Evolutionary conservation across 352 stramenopile genomes (phyloP).

Genomic region (Globisporangium nagaii): DNA sequence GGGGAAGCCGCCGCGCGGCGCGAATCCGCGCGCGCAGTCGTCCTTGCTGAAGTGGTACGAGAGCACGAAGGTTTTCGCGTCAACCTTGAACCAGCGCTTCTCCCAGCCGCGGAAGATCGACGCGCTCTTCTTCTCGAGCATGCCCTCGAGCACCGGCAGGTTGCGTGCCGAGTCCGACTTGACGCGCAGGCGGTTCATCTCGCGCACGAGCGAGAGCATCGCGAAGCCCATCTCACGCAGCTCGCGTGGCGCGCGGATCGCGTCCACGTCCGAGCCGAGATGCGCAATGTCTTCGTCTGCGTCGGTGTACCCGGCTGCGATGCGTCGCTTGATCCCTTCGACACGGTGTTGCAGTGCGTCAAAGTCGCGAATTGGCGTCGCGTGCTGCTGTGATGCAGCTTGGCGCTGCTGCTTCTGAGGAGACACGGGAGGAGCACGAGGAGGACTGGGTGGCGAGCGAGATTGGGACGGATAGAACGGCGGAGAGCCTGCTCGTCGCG

Average conservation of each 20-base stretch:
- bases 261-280: slow-evolving; percentile 32
- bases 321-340: slow-evolving; percentile 40
- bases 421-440: slow-evolving; percentile 1
- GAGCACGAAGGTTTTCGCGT: slow-evolving; percentile 59
- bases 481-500: too few species aligned
- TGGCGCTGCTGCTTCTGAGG: slow-evolving; percentile 1
- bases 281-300: slow-evolving; percentile 33
- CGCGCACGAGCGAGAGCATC: slow-evolving; percentile 52
- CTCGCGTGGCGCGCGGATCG: slow-evolving; percentile 21
- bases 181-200: slow-evolving; percentile 44
- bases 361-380: slow-evolving; percentile 33
- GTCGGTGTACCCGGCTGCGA: slow-evolving; percentile 30
- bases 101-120: slow-evolving; percentile 75
- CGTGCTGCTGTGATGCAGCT: not conserved
- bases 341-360: slow-evolving; percentile 45
- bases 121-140: slow-evolving; percentile 71
- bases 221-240: slow-evolving; percentile 34
- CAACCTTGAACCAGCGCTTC: slow-evolving; percentile 58
- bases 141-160: slow-evolving; percentile 54
- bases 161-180: slow-evolving; percentile 23
- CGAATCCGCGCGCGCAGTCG: slow-evolving; percentile 56
- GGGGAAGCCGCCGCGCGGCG: slow-evolving; percentile 50
- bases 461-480: not conserved
- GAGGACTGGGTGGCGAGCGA: slow-evolving; percentile 6
- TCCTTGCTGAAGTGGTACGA: slow-evolving; percentile 69